Percentiles rank a stretch among this genome's conserved stretches.
Conservation (phyloP, 1,284 basidiomycete species). For the Ceratobasidium sp. region DNA sequence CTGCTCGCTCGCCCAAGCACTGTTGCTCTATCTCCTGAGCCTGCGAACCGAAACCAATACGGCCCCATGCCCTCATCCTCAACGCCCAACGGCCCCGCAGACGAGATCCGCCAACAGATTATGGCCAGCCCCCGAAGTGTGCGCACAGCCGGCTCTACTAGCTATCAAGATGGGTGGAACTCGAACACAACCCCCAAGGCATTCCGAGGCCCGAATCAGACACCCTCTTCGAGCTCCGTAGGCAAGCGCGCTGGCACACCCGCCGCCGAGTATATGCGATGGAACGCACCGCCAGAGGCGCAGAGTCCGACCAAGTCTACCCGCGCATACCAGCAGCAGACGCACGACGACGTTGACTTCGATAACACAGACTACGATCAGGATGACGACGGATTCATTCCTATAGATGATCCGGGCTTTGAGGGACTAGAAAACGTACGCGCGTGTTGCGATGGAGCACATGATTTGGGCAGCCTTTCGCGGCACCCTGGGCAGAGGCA, state of each 20-base stretch:
- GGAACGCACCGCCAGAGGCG: slow-evolving; percentile 73
- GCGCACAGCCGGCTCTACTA: slow-evolving; percentile 66
- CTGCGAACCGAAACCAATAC: slow-evolving; percentile 51
- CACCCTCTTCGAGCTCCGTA: slow-evolving; percentile 75
- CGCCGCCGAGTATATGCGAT: slow-evolving; percentile 87
- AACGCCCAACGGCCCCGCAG: slow-evolving; percentile 58
- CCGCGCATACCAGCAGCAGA: slow-evolving; percentile 64
- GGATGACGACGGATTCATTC: slow-evolving; percentile 65
- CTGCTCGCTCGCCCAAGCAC: slow-evolving; percentile 78
- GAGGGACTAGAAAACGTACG: slow-evolving; percentile 96
- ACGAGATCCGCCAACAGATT: slow-evolving; percentile 59
- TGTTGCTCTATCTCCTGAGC: slow-evolving; percentile 55
- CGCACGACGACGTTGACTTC: slow-evolving; percentile 72
- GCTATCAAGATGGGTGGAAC: slow-evolving; percentile 63
- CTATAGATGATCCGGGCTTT: slow-evolving; percentile 84
- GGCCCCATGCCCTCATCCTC: slow-evolving; percentile 62
- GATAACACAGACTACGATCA: slow-evolving; percentile 63
- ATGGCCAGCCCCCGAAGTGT: slow-evolving; percentile 77
- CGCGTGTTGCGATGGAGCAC: slow-evolving; percentile 93
- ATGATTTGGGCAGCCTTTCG: slow-evolving; percentile 78
- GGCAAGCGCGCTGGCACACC: slow-evolving; percentile 90
- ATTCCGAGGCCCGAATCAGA: slow-evolving; percentile 75
- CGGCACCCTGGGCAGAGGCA: slow-evolving; percentile 61
- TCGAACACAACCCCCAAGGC: slow-evolving; percentile 80
- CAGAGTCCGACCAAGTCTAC: slow-evolving; percentile 74